Conservation (phyloP, 2,329 filamentous ascomycete species). For the Fusarium duplospermum region DNA sequence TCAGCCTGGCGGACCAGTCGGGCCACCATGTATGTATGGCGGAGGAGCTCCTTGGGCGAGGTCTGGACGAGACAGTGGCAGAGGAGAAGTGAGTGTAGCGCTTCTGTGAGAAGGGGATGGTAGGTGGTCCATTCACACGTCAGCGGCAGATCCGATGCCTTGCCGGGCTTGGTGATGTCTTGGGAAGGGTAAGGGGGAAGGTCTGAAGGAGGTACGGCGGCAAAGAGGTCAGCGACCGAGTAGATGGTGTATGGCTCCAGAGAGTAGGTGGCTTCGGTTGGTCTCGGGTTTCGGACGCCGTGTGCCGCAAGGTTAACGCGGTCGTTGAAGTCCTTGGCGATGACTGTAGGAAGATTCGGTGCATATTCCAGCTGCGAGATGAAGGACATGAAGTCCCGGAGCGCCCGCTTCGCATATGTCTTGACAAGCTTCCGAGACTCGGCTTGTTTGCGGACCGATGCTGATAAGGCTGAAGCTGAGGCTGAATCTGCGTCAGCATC, state of each 20-base stretch:
- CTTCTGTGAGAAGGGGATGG: conserved; percentile 83
- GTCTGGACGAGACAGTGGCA: conserved; percentile 85
- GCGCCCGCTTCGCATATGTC: conserved; percentile 77
- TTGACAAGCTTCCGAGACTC: conserved; percentile 73
- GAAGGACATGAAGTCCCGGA: conserved; percentile 80
- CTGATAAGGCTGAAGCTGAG: background rate
- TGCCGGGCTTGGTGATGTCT: conserved; percentile 45
- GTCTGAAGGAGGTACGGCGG: conserved; percentile 71
- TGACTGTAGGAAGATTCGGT: conserved; percentile 71
- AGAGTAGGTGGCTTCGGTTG: conserved; percentile 44
- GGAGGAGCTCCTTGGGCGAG: conserved; percentile 78
- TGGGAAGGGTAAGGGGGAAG: conserved; percentile 74
- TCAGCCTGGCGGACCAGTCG: conserved; percentile 79
- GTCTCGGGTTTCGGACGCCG: conserved; percentile 56
- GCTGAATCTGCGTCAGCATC: background rate
- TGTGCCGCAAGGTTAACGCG: conserved; percentile 69
- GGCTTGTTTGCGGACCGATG: conserved; percentile 27
- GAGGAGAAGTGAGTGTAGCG: conserved; percentile 81
- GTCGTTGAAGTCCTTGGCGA: conserved; percentile 67
- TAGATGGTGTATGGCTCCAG: conserved; percentile 54
- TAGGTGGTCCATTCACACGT: conserved; percentile 67
- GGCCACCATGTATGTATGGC: conserved; percentile 85
- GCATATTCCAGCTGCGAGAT: conserved; percentile 83
- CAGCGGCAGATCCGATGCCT: conserved; percentile 46
- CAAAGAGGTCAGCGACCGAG: conserved; percentile 73